Evolutionary conservation across 306 rosid species (phyloP), one percentile per base, ranked within the genome.

Genomic region (Bauhinia variegata): DNA sequence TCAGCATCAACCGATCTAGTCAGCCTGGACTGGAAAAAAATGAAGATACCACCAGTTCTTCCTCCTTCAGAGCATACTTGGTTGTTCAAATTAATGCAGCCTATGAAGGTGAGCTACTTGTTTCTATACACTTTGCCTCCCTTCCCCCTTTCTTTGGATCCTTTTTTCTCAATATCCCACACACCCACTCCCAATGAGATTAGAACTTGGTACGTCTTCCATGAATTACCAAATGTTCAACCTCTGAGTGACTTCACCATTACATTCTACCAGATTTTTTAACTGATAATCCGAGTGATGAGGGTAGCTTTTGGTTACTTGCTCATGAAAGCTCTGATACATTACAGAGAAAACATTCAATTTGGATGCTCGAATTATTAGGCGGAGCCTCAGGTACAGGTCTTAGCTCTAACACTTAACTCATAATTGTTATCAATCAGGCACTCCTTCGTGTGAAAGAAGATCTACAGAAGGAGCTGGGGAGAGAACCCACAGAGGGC

Each of bases 31-130:
- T 88, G 99, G 97, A 95, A 85, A 62, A 95, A 70, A 62, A 90
- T 88, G 97, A 88, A 73, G 83, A 90, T 95, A 55, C 97, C 97
- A 48, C 90, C 96, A 0, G 97, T 95, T 83, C 97, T 90, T 79
- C 79, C 89, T 66, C 79, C 95, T 55, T 73, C 99, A 8, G 99
- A 95, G 75, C 99, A 95, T 73, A 63, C 84, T 33, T 91, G 89
- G 89, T 70, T 95, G 74, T 95, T 90, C 86, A 88, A 83, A 76
- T 72, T 85, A 82, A 85, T 95, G 89, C 96, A 95, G 62, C 97
- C 97, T 32, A 71, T 83, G 90, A 88, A 95, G 97, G 97, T 83
- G 51, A 79, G 88, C 57, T 52, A 58, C 67, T 60, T 30, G 14
- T 30, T 59, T 43, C 18, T 31, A 14, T 57, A 17, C 17, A 46